A percentile compares a stretch with the other conserved stretches of the same genome.
phyloP scores from a whole-genome alignment of 805 yeast genomes.

The Ogataea wickerhamii region DNA sequence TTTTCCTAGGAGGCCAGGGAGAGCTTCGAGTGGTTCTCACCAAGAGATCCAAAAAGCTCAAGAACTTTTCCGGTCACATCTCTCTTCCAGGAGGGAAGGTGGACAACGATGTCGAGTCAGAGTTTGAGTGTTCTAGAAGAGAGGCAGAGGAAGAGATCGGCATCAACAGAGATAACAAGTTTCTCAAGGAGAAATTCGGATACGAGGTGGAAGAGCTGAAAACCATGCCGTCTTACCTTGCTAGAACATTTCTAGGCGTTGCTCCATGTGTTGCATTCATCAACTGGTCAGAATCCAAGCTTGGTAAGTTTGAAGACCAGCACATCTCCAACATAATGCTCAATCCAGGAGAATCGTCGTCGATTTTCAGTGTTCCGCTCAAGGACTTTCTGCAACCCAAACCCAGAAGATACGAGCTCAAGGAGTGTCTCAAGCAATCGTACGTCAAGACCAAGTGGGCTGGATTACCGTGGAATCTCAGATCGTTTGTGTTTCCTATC shows the following conservation, averaged over 20 bases:
- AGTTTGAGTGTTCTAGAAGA: constrained; percentile 72
- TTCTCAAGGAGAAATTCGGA: constrained; percentile 43
- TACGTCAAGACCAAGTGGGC: constrained; percentile 58
- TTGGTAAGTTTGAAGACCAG: constrained; percentile 26
- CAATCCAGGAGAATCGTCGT: constrained; percentile 76
- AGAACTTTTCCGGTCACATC: constrained; percentile 83
- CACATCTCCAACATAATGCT: constrained; percentile 38
- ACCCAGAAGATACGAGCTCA: constrained; percentile 24
- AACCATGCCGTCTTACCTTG: constrained; percentile 72
- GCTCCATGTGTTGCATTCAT: constrained; percentile 74
- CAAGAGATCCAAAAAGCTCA: constrained; percentile 63
- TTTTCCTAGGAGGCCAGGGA: constrained; percentile 69
- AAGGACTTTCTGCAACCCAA: constrained; percentile 48
- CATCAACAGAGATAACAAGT: constrained; percentile 45
- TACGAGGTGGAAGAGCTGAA: constrained; percentile 58
- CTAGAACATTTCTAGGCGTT: constrained; percentile 79
- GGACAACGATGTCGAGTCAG: constrained; percentile 60
- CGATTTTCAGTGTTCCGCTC: constrained; percentile 68
- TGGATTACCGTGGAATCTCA: constrained; percentile 61
- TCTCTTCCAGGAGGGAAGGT: constrained; percentile 95
- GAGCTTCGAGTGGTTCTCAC: constrained; percentile 79
- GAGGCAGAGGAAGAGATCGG: constrained; percentile 91
- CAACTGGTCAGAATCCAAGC: constrained; percentile 35
- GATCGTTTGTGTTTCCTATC: constrained; percentile 60
- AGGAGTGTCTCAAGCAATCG: constrained; percentile 34